Percentiles rank a stretch among this genome's conserved stretches.
Conservation (phyloP, 1,284 basidiomycete genomes). For the Exobasidium cylindrosporum region DNA sequence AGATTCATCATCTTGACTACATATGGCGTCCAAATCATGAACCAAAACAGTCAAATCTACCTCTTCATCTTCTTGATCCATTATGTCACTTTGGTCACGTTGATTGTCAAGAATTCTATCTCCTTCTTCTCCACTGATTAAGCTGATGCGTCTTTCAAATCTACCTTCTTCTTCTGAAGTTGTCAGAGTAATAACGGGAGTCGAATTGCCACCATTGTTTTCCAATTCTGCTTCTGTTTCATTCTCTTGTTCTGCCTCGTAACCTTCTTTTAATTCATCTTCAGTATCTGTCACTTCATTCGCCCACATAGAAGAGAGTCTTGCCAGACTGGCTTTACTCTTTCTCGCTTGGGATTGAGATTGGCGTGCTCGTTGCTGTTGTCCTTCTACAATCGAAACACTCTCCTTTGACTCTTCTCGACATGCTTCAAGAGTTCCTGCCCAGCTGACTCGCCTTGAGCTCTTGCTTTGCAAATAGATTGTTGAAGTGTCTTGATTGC, state of each 20-base stretch:
- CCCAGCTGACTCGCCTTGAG: neutral
- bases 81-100: neutral
- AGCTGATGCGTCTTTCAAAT: conserved; percentile 2
- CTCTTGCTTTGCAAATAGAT: neutral
- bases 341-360: neutral
- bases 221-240: neutral
- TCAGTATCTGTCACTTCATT: neutral
- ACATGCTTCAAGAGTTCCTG: neutral
- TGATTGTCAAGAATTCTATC: neutral
- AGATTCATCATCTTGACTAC: neutral
- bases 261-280: neutral
- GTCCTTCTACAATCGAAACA: neutral
- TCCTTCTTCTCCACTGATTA: neutral
- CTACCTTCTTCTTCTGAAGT: neutral
- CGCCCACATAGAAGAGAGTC: neutral
- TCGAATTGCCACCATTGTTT: neutral
- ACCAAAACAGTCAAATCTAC: neutral
- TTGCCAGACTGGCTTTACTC: neutral
- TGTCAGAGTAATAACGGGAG: neutral
- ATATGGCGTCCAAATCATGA: neutral
- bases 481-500: neutral
- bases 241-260: neutral
- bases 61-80: neutral
- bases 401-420: neutral
- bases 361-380: neutral